Base-by-base conservation (phyloP, 164 flowering plant species). In the Magnolia officinalis region DNA sequence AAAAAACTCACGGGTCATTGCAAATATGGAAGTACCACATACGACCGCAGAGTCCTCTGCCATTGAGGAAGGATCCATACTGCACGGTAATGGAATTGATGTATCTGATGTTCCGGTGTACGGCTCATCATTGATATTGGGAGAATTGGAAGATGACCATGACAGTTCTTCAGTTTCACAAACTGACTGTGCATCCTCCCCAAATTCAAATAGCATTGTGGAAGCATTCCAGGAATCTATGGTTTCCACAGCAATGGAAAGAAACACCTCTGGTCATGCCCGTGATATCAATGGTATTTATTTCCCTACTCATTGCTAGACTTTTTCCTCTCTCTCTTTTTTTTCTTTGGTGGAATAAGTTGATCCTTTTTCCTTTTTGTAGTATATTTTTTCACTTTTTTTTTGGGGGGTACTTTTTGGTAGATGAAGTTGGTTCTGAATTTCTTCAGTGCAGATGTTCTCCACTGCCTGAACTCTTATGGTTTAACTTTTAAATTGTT, bases 231-330 rank as follows among this genome's bases (percentile, higher is more conserved):
- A 68, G 23, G 88, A 88, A 61, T 74, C 75, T 75, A 75, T 84
- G 37, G 78, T 70, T 79, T 72, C 81, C 55, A 23, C 68, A 24
- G 68, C 55, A 66, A 69, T 80, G 24, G 85, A 86, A 64, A 77
- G 63, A 75, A 85, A 84, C 50, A 55, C 70, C 63, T 72, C 82
- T 29, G 83, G 80, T 83, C 75, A 71, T 80, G 71, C 70, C 24
- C 75, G 81, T 81, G 81, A 77, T 75, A 81, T 81, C 61, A 77
- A 78, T 69, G 92, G 95, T 93, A 87, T 71, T 82, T 73, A 29
- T 51, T 59, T 45, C 31, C 49, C 26, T 74, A 19, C 51, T 65
- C 23, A 13, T 65, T 66, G 13, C 10, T 18, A 72, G 49, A 19
- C 61, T 55, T 31, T 18, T 69, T 21, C 19, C 6, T 26, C 29